These are phyloP conservation scores for Truncatella angustata DNA, from an alignment of 2,329 filamentous ascomycete genomes.

Conservation along the genomic window DNA sequence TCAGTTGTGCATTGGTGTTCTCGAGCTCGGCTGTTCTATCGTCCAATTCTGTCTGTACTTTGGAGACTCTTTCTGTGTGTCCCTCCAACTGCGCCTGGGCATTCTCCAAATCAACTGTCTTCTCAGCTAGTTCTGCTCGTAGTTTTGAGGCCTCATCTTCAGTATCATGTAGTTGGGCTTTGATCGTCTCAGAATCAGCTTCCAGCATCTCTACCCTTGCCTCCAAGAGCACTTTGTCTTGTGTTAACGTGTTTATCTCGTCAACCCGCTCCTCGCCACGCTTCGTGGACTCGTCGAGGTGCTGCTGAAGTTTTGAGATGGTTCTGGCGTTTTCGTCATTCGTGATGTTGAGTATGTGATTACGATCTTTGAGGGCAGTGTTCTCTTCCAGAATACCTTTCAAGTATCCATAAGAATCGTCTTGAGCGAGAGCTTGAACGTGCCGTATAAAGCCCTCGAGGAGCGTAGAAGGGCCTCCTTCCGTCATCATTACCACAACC, in stretches of 20 bases:
- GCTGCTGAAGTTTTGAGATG: conserved; percentile 5
- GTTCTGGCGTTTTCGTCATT: conserved; percentile 10
- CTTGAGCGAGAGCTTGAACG: conserved; percentile 2
- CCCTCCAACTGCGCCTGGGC: no score
- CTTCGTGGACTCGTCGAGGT: conserved; percentile 7
- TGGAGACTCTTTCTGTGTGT: no score
- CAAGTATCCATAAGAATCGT: conserved; percentile 8
- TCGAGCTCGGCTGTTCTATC: neutral
- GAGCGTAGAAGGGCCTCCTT: conserved; percentile 8
- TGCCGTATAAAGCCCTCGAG: conserved; percentile 11
- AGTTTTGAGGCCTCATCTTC: neutral
- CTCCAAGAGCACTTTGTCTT: neutral
- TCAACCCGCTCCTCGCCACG: conserved; percentile 4
- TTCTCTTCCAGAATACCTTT: conserved; percentile 12
- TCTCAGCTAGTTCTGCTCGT: neutral
- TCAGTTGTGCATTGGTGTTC: neutral
- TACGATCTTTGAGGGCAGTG: conserved; percentile 2
- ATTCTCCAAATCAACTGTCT: neutral
- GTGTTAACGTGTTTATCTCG: neutral
- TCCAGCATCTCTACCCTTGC: conserved; percentile 2
- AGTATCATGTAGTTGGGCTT: neutral
- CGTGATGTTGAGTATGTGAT: conserved; percentile 10
- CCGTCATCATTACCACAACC: neutral
- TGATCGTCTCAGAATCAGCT: neutral
- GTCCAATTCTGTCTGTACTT: no score